Percentiles rank a stretch among this genome's conserved stretches.
Evolutionary conservation across 1,284 basidiomycete genomes (phyloP).

Genomic region (Austroboletus rostrupii): DNA sequence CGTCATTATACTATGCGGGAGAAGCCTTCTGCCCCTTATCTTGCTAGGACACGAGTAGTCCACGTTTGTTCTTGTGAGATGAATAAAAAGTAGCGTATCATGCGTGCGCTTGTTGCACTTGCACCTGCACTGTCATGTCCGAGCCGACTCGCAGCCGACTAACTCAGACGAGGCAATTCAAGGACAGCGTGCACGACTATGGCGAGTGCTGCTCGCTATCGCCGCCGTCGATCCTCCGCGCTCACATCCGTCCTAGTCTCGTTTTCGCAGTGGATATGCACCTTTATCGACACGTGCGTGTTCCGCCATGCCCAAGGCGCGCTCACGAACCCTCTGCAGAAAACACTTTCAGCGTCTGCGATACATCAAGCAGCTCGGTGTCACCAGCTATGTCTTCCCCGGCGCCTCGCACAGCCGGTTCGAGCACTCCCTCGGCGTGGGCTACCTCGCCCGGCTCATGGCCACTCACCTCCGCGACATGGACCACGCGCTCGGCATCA

Average conservation of each 20-base stretch:
- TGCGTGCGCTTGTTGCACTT: no score
- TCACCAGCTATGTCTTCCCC: conserved; percentile 71
- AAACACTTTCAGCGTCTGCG: conserved; percentile 72
- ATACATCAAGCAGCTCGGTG: conserved; percentile 73
- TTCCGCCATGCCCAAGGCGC: no score
- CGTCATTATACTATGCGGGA: no score
- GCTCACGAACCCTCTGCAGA: conserved; percentile 32
- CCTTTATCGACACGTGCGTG: conserved; percentile 42
- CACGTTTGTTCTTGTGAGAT: conserved; percentile 3
- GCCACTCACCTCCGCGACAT: conserved; percentile 51
- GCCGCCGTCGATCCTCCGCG: not conserved
- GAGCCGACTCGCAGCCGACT: conserved; percentile 5
- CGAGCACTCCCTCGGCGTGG: conserved; percentile 75
- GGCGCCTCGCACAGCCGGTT: conserved; percentile 75
- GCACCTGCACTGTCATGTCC: not conserved
- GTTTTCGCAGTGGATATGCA: conserved; percentile 36
- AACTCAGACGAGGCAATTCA: conserved; percentile 27
- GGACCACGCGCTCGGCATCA: conserved; percentile 63
- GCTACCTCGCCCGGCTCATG: conserved; percentile 61
- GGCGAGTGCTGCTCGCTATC: conserved; percentile 14
- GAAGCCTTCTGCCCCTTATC: no score
- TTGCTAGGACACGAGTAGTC: not conserved
- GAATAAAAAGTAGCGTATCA: no score
- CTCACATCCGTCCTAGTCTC: conserved; percentile 28
- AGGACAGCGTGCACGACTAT: conserved; percentile 32